A percentile compares a stretch with the other conserved stretches of the same genome.
These are phyloP conservation scores for Podospora pseudopauciseta DNA, from an alignment of 495 filamentous ascomycete genomes.

Conservation along the genomic window DNA sequence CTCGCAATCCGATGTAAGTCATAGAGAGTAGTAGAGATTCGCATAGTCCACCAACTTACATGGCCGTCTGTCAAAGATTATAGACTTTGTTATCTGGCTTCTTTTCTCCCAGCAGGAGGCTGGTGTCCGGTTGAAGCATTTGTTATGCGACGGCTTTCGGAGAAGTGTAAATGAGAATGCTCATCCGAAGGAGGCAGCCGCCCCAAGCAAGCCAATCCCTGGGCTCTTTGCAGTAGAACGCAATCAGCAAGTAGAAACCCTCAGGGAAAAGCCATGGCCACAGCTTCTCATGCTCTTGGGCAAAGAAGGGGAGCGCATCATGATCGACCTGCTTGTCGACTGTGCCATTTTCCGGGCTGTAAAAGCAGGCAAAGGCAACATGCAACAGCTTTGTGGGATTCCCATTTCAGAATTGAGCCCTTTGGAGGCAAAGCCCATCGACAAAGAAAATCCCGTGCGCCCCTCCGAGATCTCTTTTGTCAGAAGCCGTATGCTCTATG, in stretches of 20 bases:
- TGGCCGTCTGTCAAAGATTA: constrained; percentile 52
- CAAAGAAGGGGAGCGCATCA: constrained; percentile 71
- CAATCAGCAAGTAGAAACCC: constrained; percentile 63
- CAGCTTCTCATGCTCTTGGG: constrained; percentile 68
- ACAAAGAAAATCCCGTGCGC: constrained; percentile 21
- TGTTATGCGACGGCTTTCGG: constrained; percentile 75
- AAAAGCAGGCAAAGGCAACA: constrained; percentile 54
- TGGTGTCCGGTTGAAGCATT: constrained; percentile 58
- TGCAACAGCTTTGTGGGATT: constrained; percentile 75
- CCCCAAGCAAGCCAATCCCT: constrained; percentile 32
- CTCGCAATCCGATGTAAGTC: constrained; percentile 60
- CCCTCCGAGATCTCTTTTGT: constrained; percentile 70
- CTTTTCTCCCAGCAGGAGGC: constrained; percentile 60
- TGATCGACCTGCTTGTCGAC: constrained; percentile 74
- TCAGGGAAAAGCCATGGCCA: constrained; percentile 72
- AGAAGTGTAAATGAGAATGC: constrained; percentile 33
- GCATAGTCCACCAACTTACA: constrained; percentile 10
- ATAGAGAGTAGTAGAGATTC: no score
- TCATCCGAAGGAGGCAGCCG: constrained; percentile 5
- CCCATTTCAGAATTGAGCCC: constrained; percentile 39
- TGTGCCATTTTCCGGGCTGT: constrained; percentile 73
- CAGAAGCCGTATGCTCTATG: constrained; percentile 83
- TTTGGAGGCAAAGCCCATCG: constrained; percentile 14
- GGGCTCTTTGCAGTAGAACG: constrained; percentile 54
- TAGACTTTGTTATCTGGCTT: constrained; percentile 77